phyloP scores from a whole-genome alignment of 2,329 filamentous ascomycete species.

The Sarocladium oryzae region DNA sequence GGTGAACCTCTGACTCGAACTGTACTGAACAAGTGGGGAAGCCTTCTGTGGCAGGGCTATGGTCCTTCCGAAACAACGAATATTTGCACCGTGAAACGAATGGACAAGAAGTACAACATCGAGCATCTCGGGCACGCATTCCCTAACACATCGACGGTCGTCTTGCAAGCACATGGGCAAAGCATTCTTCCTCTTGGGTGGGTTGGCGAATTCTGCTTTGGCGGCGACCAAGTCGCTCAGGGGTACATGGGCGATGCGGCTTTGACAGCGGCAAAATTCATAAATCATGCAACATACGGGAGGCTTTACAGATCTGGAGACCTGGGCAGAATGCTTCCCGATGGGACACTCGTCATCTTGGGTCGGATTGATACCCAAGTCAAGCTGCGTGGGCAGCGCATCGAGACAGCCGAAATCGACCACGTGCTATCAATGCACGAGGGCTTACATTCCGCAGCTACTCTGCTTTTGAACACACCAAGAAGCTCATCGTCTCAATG shows the following conservation, averaged over 20 bases:
- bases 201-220: conserved; percentile 80
- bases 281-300: conserved; percentile 62
- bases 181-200: conserved; percentile 60
- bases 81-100: conserved; percentile 69
- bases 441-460: conserved; percentile 54
- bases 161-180: conserved; percentile 42
- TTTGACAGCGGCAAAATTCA: conserved; percentile 59
- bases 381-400: conserved; percentile 72
- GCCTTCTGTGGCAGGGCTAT: conserved; percentile 70
- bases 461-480: conserved; percentile 39
- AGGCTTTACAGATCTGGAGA: conserved; percentile 79
- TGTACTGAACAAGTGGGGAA: conserved; percentile 64
- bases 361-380: conserved; percentile 74
- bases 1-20: conserved; percentile 72
- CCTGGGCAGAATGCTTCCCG: conserved; percentile 68
- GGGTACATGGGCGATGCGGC: conserved; percentile 65
- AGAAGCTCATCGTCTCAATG: not conserved
- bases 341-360: conserved; percentile 67
- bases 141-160: conserved; percentile 67
- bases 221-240: conserved; percentile 70
- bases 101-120: conserved; percentile 51
- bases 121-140: conserved; percentile 73
- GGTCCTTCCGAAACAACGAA: conserved; percentile 84
- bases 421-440: conserved; percentile 47
- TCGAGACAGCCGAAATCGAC: conserved; percentile 74